These are phyloP conservation scores for Tubosaeta brunneosetosa DNA, from an alignment of 768 basidiomycete species.

Conservation along the genomic window DNA sequence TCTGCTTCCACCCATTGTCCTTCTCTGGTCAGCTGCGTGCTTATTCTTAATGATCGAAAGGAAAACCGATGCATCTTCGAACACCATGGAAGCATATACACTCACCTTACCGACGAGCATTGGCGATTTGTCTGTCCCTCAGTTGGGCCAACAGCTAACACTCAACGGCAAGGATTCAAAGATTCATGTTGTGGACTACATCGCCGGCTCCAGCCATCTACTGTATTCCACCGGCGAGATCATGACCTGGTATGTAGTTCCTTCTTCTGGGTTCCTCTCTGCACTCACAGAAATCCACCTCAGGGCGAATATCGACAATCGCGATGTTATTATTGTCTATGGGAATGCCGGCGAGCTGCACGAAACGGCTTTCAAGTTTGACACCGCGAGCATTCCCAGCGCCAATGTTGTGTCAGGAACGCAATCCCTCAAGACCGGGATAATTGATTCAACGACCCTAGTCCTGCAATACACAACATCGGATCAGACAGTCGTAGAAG, in stretches of 20 bases:
- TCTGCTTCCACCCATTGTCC: background rate
- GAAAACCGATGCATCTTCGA: conserved; percentile 12
- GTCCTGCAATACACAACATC: conserved; percentile 43
- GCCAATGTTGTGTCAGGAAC: conserved; percentile 17
- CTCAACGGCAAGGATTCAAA: conserved; percentile 53
- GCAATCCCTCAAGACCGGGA: conserved; percentile 34
- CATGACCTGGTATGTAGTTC: conserved; percentile 38
- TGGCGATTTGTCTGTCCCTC: conserved; percentile 40
- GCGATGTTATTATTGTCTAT: conserved; percentile 45
- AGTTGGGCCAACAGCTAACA: conserved; percentile 39
- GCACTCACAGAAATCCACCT: background rate
- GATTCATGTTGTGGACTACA: conserved; percentile 47
- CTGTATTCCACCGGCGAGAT: conserved; percentile 49
- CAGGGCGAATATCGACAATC: conserved; percentile 47
- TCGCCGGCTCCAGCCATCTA: conserved; percentile 39
- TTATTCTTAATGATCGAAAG: conserved; percentile 10
- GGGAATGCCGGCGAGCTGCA: conserved; percentile 43
- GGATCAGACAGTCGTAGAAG: conserved; percentile 43
- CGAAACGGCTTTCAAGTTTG: conserved; percentile 45
- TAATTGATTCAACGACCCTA: conserved; percentile 33
- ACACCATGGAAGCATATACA: conserved; percentile 26
- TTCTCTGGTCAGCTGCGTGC: background rate
- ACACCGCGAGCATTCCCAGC: conserved; percentile 21
- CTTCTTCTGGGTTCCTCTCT: background rate
- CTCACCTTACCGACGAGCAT: conserved; percentile 43